Conservation (phyloP, 208 protist species). For the Acanthamoeba sp. region DNA sequence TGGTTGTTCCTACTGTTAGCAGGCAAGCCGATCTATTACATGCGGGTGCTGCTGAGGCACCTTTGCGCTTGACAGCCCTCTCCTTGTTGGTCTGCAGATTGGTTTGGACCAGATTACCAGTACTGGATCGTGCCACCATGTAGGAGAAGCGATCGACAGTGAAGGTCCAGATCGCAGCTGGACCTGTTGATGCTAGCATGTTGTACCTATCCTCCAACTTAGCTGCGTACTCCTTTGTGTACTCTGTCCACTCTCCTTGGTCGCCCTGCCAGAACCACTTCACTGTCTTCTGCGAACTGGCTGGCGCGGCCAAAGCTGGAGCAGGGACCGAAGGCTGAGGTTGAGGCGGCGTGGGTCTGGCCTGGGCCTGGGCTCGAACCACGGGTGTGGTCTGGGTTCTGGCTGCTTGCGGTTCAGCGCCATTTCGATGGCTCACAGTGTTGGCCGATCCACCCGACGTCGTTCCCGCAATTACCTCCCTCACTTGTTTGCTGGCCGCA, state of each 20-base stretch:
- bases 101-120: not conserved
- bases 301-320: too few relatives aligned
- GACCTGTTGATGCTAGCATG: not conserved
- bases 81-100: not conserved
- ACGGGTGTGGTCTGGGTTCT: not conserved
- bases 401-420: not conserved
- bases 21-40: too few relatives aligned
- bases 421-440: not conserved
- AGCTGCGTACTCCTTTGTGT: not conserved
- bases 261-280: not conserved
- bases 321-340: not conserved
- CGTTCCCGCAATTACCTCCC: not conserved
- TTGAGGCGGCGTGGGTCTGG: not conserved
- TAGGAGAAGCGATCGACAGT: not conserved
- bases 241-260: not conserved
- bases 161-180: not conserved
- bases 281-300: not conserved
- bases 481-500: not conserved
- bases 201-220: not conserved
- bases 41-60: too few relatives aligned
- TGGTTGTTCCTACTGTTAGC: not conserved
- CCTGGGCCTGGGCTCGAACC: not conserved
- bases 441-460: too few relatives aligned
- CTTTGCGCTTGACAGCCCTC: not conserved
- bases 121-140: not conserved